phyloP scores from a whole-genome alignment of 2,329 filamentous ascomycete genomes.

The Apiospora rasikravindrae region DNA sequence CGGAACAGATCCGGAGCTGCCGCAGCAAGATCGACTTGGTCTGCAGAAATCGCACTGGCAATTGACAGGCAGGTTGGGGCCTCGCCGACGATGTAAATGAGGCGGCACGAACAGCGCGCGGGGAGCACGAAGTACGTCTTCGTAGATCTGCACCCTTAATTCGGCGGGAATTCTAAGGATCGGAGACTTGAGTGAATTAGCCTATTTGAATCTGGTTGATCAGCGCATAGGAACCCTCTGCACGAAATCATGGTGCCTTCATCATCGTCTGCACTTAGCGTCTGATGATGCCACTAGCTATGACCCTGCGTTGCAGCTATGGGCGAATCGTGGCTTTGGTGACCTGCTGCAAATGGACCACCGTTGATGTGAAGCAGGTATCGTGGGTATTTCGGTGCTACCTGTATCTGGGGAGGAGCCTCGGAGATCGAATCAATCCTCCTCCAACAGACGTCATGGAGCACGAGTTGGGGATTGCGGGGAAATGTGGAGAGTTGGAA shows the following conservation, averaged over 20 bases:
- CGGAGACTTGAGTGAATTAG: background rate
- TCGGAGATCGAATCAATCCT: background rate
- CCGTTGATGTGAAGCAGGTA: background rate
- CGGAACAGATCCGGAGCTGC: background rate
- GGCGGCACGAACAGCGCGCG: constrained; percentile 7
- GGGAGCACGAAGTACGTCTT: constrained; percentile 28
- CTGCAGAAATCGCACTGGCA: constrained; percentile 22
- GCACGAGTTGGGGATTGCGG: constrained; percentile 12
- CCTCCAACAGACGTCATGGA: constrained; percentile 1
- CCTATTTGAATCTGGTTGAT: background rate
- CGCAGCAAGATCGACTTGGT: constrained; percentile 14
- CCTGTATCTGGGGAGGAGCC: background rate
- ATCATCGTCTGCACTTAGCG: background rate
- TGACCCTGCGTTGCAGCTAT: background rate
- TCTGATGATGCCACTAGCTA: background rate
- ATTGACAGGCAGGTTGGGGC: background rate
- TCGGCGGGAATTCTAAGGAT: constrained; percentile 38
- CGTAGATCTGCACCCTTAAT: constrained; percentile 36
- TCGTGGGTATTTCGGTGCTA: background rate
- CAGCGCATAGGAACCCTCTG: background rate
- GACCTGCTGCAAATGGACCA: background rate
- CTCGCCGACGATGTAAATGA: constrained; percentile 24
- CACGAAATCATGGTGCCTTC: background rate
- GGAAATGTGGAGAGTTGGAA: background rate
- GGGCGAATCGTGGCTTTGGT: background rate